Conservation (phyloP, 2,329 filamentous ascomycete genomes). For the Endothia cerciana region DNA sequence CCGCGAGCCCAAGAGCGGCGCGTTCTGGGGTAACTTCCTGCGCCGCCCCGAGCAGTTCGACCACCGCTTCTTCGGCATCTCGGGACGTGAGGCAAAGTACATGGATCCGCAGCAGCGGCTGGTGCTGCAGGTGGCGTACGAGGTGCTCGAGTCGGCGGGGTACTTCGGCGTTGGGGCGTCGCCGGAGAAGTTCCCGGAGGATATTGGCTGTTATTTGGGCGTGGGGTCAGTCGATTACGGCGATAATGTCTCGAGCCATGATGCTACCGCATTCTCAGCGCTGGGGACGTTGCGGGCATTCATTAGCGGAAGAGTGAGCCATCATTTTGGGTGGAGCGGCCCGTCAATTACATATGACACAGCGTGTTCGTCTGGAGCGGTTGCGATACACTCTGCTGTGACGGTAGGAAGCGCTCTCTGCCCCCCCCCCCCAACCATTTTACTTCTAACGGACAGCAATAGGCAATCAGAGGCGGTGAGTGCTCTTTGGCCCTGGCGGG, state of each 20-base stretch:
- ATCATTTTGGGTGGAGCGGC: conserved; percentile 48
- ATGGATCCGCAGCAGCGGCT: conserved; percentile 38
- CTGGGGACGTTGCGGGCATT: conserved; percentile 34
- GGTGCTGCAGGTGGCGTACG: conserved; percentile 39
- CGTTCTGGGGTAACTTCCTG: conserved; percentile 24
- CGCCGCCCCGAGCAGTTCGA: conserved; percentile 29
- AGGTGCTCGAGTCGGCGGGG: conserved; percentile 30
- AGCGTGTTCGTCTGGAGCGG: conserved; percentile 44
- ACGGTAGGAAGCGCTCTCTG: neutral
- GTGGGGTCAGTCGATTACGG: conserved; percentile 24
- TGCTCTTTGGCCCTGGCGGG: conserved; percentile 42
- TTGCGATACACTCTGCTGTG: conserved; percentile 39
- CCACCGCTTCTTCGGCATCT: conserved; percentile 35
- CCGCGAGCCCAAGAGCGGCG: conserved; percentile 2
- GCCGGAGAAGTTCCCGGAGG: conserved; percentile 27
- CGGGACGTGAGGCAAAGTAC: conserved; percentile 32
- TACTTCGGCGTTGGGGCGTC: conserved; percentile 9
- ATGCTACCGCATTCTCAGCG: conserved; percentile 20
- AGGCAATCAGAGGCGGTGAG: conserved; percentile 36
- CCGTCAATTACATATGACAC: conserved; percentile 46
- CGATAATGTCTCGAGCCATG: conserved; percentile 16
- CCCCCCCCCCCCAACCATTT: too few species aligned
- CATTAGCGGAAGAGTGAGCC: conserved; percentile 41
- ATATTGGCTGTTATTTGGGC: conserved; percentile 36
- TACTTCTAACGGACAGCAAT: too few species aligned